Base-by-base conservation (phyloP, 805 yeast species). In the Teunomyces stri region DNA sequence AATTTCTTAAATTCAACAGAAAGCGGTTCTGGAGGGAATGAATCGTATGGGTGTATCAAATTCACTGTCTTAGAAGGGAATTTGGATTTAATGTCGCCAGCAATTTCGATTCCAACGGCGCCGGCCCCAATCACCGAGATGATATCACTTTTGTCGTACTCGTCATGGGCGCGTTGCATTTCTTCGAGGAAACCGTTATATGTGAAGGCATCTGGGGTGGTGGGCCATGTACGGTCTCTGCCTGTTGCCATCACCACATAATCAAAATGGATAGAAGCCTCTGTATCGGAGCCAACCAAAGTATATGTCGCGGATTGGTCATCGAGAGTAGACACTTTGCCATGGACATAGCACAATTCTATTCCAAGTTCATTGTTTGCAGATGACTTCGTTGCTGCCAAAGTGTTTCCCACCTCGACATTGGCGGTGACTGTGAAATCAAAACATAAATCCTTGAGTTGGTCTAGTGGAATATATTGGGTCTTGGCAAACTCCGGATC, bases 181-280 rank as follows among this genome's bases (percentile, higher is more conserved):
- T 80, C 84, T 15, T 58, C 48, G 22, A 70, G 47, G 52, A 65
- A 78, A 6, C 56, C 58, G 13, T 65, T 64, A 43, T 56, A 61
- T 10, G 73, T 71, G 40, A 52, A 54, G 0, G 75, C 80, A n/a
- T 63, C 55, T 2, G 83, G 84, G 30, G 79, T 78, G 31, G 76
- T 71, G 11, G 84, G 84, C 81, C 81, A 78, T 36, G 64, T 62
- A 50, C 84, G 62, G 44, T 77, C 65, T 56, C 83, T 64, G 1
- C 84, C 84, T 2, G 77, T 60, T 4, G 82, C 79, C 44, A 69
- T 56, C 9, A 79, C 62, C 16, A 70, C 73, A 51, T 75, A 78
- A 51, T 79, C 80, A 56, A 78, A 79, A 6, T 60, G 56, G 38
- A 69, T 56, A 0, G 15, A 10, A 18, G 43, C 33, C 28, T 39